Conservation (phyloP, 1,284 basidiomycete species). For the Apiotrichum domesticum region DNA sequence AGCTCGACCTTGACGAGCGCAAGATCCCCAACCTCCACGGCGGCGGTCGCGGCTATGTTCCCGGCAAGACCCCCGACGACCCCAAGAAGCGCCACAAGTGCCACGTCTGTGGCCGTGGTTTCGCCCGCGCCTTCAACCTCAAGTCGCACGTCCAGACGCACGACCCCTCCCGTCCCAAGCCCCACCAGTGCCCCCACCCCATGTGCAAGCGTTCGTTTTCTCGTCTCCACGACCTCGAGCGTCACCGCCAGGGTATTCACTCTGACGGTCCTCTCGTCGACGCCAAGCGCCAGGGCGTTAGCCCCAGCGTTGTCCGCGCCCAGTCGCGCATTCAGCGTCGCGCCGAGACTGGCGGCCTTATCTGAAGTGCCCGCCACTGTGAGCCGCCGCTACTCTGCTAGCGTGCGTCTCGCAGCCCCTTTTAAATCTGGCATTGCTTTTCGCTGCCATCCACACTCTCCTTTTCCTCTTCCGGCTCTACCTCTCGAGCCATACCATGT, state of each 20-base stretch:
- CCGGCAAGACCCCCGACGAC: constrained; percentile 47
- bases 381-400: not conserved
- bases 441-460: constrained; percentile 26
- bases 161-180: constrained; percentile 47
- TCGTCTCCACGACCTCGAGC: constrained; percentile 48
- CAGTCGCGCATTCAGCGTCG: constrained; percentile 40
- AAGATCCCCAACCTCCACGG: constrained; percentile 41
- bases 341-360: constrained; percentile 37
- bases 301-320: constrained; percentile 42
- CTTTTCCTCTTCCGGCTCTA: constrained; percentile 31
- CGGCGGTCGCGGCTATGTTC: constrained; percentile 46
- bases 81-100: constrained; percentile 49
- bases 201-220: constrained; percentile 47
- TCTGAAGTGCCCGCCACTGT: constrained; percentile 20
- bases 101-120: constrained; percentile 44
- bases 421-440: constrained; percentile 34
- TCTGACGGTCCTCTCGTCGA: constrained; percentile 46
- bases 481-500: constrained; percentile 32
- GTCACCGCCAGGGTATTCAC: constrained; percentile 48
- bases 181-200: constrained; percentile 44
- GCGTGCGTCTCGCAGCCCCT: constrained; percentile 4
- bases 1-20: constrained; percentile 12
- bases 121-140: constrained; percentile 48
- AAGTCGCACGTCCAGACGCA: constrained; percentile 48
- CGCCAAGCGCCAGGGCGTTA: constrained; percentile 43